phyloP scores from a whole-genome alignment of 2,329 filamentous ascomycete genomes.

The Sporothrix pallida region DNA sequence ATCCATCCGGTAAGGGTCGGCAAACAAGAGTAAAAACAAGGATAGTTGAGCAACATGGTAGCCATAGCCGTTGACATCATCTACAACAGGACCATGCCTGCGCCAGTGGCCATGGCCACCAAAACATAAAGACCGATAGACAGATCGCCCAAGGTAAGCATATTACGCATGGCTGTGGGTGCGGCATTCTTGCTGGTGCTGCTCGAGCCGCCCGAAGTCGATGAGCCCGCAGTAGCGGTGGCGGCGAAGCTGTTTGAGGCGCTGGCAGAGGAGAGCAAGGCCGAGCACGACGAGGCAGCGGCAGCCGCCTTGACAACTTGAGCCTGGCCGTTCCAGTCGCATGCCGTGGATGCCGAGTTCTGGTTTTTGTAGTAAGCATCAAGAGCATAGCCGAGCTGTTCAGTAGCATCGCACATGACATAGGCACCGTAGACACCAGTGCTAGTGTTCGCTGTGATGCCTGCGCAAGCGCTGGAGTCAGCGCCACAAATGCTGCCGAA shows the following conservation, averaged over 20 bases:
- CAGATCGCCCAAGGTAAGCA: conserved; percentile 55
- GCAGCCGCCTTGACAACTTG: conserved; percentile 56
- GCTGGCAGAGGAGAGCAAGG: conserved; percentile 67
- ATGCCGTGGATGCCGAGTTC: conserved; percentile 62
- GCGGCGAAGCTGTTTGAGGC: conserved; percentile 56
- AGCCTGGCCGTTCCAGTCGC: conserved; percentile 73
- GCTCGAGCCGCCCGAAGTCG: conserved; percentile 41
- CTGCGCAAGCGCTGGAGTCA: conserved; percentile 63
- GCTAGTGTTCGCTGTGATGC: conserved; percentile 70
- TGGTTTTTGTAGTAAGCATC: conserved; percentile 72
- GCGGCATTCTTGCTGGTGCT: conserved; percentile 47
- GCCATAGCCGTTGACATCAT: not conserved
- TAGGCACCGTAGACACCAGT: conserved; percentile 76
- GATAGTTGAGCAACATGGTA: too few species aligned
- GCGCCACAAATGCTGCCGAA: conserved; percentile 77
- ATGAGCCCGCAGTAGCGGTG: conserved; percentile 55
- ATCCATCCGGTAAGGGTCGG: too few species aligned
- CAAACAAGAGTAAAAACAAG: too few species aligned
- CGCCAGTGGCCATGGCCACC: conserved; percentile 59
- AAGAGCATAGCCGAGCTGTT: conserved; percentile 76
- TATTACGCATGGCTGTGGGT: conserved; percentile 46
- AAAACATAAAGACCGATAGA: conserved; percentile 58
- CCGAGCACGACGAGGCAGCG: conserved; percentile 60
- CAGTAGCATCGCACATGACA: conserved; percentile 73
- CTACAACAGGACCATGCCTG: conserved; percentile 61